Conservation (phyloP, 2,329 filamentous ascomycete species). For the Xylariomycetidae sp. region DNA sequence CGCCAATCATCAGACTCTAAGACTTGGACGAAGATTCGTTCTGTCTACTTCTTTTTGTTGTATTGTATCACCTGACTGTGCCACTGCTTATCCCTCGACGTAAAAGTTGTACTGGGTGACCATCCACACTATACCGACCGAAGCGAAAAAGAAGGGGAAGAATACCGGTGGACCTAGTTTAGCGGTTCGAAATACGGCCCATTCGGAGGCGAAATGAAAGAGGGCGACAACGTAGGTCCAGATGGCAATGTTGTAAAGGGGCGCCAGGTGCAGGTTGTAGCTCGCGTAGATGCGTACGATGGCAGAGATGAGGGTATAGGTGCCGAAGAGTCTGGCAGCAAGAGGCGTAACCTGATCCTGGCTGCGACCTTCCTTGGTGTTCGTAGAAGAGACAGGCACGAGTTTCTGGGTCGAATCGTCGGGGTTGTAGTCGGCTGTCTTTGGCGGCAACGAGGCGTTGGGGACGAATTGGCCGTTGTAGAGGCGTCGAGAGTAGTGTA, state of each 20-base stretch:
- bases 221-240: slow-evolving; percentile 78
- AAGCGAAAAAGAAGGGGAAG: slow-evolving; percentile 49
- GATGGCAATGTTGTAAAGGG: slow-evolving; percentile 72
- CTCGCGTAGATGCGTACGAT: slow-evolving; percentile 77
- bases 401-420: slow-evolving; percentile 50
- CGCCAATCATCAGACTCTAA: too few species aligned
- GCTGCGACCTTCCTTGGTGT: slow-evolving; percentile 36
- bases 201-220: slow-evolving; percentile 74
- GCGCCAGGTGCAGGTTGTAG: slow-evolving; percentile 68
- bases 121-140: slow-evolving; percentile 55
- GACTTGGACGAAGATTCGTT: too few species aligned
- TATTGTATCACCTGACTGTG: neutral
- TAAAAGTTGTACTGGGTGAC: slow-evolving; percentile 63
- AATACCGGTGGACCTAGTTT: slow-evolving; percentile 52
- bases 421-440: slow-evolving; percentile 37
- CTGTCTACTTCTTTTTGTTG: too few species aligned
- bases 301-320: slow-evolving; percentile 76
- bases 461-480: slow-evolving; percentile 64
- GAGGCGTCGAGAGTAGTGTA: slow-evolving; percentile 77
- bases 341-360: slow-evolving; percentile 65
- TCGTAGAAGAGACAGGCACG: slow-evolving; percentile 34
- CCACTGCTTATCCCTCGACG: slow-evolving; percentile 35
- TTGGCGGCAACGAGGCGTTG: slow-evolving; percentile 39
- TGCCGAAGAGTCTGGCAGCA: slow-evolving; percentile 74
- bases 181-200: slow-evolving; percentile 71